Base-by-base conservation (phyloP, 495 filamentous ascomycete species). In the Penicillium dipodomyicola region DNA sequence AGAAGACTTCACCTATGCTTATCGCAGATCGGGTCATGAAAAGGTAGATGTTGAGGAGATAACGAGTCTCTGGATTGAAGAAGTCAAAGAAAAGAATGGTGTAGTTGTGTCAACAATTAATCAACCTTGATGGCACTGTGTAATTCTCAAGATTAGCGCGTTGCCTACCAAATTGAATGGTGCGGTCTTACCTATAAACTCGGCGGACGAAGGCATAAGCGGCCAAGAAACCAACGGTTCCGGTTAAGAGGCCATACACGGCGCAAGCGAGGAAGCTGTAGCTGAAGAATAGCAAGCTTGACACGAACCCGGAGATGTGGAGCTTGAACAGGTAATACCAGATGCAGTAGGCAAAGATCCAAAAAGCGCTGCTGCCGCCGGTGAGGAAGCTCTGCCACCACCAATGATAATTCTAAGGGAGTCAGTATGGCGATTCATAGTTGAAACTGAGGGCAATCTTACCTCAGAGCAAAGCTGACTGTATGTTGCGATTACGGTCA, bases 351-450 rank as follows among this genome's bases (percentile, higher is more conserved):
- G 83, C 64, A 67, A 93, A 95, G 39, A 97, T 84, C 92, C 92
- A 97, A 58, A 91, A 71, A 2, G 87, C 84, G 59, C 84, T 88
- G 62, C 87, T 86, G 49, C 87, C 87, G 41, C 92, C 92, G 15
- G 92, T 83, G 37, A 91, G 70, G 76, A 97, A 94, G 60, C 87
- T 90, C 67, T 91, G 88, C 91, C 91, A 96, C 90, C 90, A 95
- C 92, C 92, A 97, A 68, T 94, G 82, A 71, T 96, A 91, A 68
- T 96, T 93, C 85, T 92, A 45, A 10, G 52, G 25, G 22, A 27
- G 62, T 72, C 52, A 71, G 63, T 48, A 37, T 49, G n/a, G 20
- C 4, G 20, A 25, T 43, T 17, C 11, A 22, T 35, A 29, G 32
- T n/a, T 25, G 0, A 3, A 37, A n/a, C 14, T 2, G 39, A 10